Evolutionary conservation across 139 green algal genomes (phyloP).

Genomic region (Chlorella sp.): DNA sequence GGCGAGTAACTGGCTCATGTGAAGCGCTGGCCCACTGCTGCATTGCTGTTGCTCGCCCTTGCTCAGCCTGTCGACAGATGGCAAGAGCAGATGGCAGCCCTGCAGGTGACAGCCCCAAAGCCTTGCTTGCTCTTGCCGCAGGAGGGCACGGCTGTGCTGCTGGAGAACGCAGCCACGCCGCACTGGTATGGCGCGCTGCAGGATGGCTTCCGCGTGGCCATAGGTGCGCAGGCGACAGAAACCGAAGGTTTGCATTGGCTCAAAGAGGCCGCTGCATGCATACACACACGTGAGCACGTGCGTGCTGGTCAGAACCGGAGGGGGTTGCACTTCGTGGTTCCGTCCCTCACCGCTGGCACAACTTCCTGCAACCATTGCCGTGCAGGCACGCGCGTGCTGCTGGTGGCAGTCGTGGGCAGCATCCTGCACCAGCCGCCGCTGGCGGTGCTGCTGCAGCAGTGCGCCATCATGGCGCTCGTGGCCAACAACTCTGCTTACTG

Average conservation of each 20-base stretch:
- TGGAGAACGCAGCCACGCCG: neutral
- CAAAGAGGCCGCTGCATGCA: no score
- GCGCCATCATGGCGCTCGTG: neutral
- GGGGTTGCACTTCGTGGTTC: no score
- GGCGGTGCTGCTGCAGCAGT: neutral
- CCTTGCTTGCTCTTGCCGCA: neutral
- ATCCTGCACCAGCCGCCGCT: neutral
- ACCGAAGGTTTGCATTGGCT: no score
- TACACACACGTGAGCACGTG: no score
- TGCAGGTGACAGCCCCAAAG: no score
- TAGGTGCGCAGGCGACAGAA: neutral
- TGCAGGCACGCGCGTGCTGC: constrained; percentile 1
- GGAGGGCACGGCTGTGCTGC: neutral
- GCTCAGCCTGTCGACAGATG: no score
- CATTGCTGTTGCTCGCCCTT: neutral
- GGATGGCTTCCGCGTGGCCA: neutral
- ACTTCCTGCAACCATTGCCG: neutral
- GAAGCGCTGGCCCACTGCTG: neutral
- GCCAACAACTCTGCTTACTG: neutral
- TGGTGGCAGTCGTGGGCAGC: neutral
- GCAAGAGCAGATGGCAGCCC: no score
- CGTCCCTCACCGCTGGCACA: neutral
- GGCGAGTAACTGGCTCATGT: neutral
- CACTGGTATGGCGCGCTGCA: neutral
- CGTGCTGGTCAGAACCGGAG: no score